Conservation (phyloP, 768 basidiomycete genomes). For the Butyriboletus loyo region DNA sequence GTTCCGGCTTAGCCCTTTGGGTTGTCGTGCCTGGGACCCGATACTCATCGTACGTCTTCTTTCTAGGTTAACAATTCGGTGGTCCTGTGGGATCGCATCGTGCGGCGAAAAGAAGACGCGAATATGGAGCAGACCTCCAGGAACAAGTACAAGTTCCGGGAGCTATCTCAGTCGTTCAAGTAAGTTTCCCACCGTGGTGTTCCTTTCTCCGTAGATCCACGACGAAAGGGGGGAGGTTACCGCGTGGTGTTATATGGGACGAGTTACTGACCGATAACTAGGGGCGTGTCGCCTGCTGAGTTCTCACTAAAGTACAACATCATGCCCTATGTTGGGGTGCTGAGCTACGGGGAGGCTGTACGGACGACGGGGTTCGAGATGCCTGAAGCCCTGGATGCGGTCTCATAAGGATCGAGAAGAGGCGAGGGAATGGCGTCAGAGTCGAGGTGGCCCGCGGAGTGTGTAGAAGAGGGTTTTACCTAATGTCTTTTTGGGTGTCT, state of each 20-base stretch:
- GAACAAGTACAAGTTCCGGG: conserved; percentile 85
- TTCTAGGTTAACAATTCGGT: conserved; percentile 67
- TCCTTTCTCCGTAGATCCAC: background rate
- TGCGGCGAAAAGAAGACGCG: conserved; percentile 77
- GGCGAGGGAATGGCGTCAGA: conserved; percentile 18
- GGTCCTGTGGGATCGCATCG: conserved; percentile 90
- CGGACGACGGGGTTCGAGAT: conserved; percentile 40
- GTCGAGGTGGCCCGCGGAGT: conserved; percentile 16
- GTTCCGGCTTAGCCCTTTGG: conserved; percentile 20
- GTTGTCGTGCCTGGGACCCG: conserved; percentile 10
- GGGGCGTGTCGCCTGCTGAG: conserved; percentile 60
- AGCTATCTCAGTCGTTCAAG: conserved; percentile 72
- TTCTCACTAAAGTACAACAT: conserved; percentile 84
- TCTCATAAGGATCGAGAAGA: conserved; percentile 19
- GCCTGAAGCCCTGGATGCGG: conserved; percentile 32
- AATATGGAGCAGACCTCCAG: conserved; percentile 47
- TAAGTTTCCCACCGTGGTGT: conserved; percentile 39
- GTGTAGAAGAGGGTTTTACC: conserved; percentile 13
- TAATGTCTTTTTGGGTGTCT: conserved; percentile 9
- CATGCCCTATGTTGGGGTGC: conserved; percentile 84
- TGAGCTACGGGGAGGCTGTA: conserved; percentile 74
- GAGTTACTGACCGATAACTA: conserved; percentile 31
- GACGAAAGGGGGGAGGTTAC: conserved; percentile 6
- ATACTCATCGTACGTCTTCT: conserved; percentile 11
- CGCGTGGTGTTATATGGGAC: conserved; percentile 20